Base-by-base conservation (phyloP, 345 rosid species). In the Alliaria petiolata region DNA sequence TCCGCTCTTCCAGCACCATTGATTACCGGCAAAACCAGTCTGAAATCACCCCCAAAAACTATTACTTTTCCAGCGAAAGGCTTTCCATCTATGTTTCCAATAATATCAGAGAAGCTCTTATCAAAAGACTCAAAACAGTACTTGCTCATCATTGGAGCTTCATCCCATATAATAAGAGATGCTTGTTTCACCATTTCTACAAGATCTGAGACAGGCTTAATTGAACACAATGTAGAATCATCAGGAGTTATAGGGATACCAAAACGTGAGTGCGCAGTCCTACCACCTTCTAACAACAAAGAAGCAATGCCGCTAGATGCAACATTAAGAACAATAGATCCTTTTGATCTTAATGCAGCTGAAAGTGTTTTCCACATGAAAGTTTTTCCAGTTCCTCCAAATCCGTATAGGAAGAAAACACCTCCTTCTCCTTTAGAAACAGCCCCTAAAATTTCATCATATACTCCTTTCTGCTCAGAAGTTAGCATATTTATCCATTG, bases 381-480 rank as follows among this genome's bases (percentile, higher is more conserved):
- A 0, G 7, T 28, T 10, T 62, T 42, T 4, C 40, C 4, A 0
- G 42, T 44, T 0, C 39, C 28, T 0, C 40, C 67, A 30, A 26
- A 44, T 0, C 53, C 40, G 0, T 30, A 40, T 0, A 43, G 15
- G 16, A 44, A n/a, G n/a, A 62, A 61, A 0, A 44, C 4, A 0
- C 17, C 30, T 0, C 53, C 11, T 26, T 0, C 10, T 0, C 20
- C n/a, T 10, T 11, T n/a, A 1, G 3, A 0, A 0, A 61, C 66
- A 0, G 0, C 6, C 0, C 17, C 15, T 0, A 19, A 10, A 0
- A 45, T 62, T 1, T 62, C 0, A 16, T 31, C 11, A 4, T 62
- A 62, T 0, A 62, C 1, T 0, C 0, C 2, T 0, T 12, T 44
- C 3, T 44, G 16, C 0, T 30, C 67, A 12, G 0, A 1, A 0